Percentiles rank a stretch among this genome's conserved stretches.
Evolutionary conservation across 176 grass and related monocot species (phyloP).

Genomic region (Leersia perrieri): DNA sequence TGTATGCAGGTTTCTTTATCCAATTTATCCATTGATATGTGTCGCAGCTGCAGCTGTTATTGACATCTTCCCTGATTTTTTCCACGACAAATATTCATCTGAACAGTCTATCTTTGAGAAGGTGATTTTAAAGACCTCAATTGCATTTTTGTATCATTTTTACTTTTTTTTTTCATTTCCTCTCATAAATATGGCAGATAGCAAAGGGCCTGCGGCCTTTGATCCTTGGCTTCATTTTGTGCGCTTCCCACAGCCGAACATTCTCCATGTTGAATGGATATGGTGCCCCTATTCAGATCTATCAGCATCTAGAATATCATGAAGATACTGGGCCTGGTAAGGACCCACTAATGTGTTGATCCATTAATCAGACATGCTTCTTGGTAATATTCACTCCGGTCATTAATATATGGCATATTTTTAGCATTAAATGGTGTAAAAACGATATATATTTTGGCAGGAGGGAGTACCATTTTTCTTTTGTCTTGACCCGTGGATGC

Average conservation of each 20-base stretch:
- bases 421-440: no score
- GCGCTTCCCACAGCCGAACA: constrained; percentile 92
- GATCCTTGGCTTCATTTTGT: constrained; percentile 85
- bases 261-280: constrained; percentile 99
- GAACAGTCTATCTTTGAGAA: constrained; percentile 71
- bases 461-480: background rate
- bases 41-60: constrained; percentile 85
- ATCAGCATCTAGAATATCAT: constrained; percentile 86
- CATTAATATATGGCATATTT: no score
- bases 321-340: constrained; percentile 85
- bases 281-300: constrained; percentile 87
- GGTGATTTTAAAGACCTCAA: constrained; percentile 33
- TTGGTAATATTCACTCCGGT: no score
- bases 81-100: constrained; percentile 77
- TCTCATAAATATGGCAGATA: constrained; percentile 59
- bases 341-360: constrained; percentile 2
- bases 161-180: constrained; percentile 10
- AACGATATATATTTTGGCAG: no score
- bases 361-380: background rate
- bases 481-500: background rate
- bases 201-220: constrained; percentile 85
- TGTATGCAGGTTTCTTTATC: constrained; percentile 88
- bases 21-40: constrained; percentile 97
- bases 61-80: constrained; percentile 79
- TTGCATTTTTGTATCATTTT: background rate